A percentile compares a stretch with the other conserved stretches of the same genome.
Evolutionary conservation across 164 flowering plant species (phyloP).

Genomic region (Magnolia kwangsiensis): DNA sequence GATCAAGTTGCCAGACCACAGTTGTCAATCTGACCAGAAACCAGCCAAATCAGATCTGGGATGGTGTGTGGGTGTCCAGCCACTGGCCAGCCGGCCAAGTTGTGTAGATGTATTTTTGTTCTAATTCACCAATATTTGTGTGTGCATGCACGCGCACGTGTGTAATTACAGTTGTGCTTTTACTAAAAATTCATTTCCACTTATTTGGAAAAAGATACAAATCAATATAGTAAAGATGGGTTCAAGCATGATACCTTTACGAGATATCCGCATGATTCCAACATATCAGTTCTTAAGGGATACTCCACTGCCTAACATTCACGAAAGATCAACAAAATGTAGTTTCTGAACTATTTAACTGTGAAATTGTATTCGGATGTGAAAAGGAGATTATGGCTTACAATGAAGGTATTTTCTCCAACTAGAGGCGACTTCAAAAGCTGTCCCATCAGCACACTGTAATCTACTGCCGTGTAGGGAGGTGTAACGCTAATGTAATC

Average conservation of each 20-base stretch:
- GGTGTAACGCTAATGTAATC: constrained; percentile 94
- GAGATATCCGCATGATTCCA: constrained; percentile 73
- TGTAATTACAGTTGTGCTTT: not conserved
- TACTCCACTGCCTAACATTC: constrained; percentile 75
- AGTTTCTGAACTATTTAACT: not conserved
- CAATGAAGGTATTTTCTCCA: constrained; percentile 78
- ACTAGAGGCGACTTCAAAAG: constrained; percentile 59
- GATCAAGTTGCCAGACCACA: too few relatives aligned
- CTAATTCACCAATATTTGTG: too few relatives aligned
- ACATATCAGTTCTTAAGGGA: constrained; percentile 66
- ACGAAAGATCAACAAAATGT: not conserved
- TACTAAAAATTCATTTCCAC: not conserved
- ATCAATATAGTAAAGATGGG: not conserved
- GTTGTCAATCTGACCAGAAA: too few relatives aligned
- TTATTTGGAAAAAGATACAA: too few relatives aligned
- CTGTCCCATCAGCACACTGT: constrained; percentile 68
- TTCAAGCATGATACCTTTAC: constrained; percentile 46
- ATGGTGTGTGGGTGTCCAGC: too few relatives aligned
- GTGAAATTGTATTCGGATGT: not conserved
- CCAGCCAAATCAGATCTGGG: too few relatives aligned
- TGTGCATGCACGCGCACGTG: too few relatives aligned
- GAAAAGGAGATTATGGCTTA: constrained; percentile 30
- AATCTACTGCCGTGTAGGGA: constrained; percentile 78
- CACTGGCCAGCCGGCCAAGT: too few relatives aligned
- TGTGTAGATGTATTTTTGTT: too few relatives aligned